phyloP scores from a whole-genome alignment of 768 basidiomycete genomes.

The Leccinum boreale region DNA sequence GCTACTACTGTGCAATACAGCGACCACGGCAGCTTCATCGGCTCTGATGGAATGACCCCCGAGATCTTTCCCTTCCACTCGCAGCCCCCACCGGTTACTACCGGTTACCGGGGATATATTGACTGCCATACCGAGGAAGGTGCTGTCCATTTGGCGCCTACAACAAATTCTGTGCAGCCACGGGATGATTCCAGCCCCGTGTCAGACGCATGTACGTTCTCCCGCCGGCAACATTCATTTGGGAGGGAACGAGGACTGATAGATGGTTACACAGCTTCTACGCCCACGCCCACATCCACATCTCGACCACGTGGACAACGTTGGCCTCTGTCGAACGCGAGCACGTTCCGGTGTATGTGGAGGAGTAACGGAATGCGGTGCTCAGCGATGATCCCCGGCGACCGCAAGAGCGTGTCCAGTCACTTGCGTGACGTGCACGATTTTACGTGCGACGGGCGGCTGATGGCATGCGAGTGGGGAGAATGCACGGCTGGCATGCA shows the following conservation, averaged over 20 bases:
- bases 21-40: not conserved
- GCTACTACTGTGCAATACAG: not conserved
- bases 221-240: not conserved
- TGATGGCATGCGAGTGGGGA: slow-evolving; percentile 16
- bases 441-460: slow-evolving; percentile 18
- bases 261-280: slow-evolving; percentile 4
- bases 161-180: not conserved
- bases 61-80: not conserved
- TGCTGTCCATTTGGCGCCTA: not conserved
- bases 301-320: slow-evolving; percentile 9
- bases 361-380: slow-evolving; percentile 7
- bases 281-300: not conserved
- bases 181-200: not conserved
- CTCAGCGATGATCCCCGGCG: slow-evolving; percentile 12
- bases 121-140: not conserved
- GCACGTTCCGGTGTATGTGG: slow-evolving; percentile 24
- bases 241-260: slow-evolving; percentile 1
- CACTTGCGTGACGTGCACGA: slow-evolving; percentile 21
- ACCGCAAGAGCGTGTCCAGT: slow-evolving; percentile 15
- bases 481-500: slow-evolving; percentile 17
- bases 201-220: slow-evolving; percentile 10
- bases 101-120: not conserved
- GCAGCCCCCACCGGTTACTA: not conserved
- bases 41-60: not conserved
- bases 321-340: not conserved